phyloP scores from a whole-genome alignment of 257 asterid genomes.

The Eucommia ulmoides region DNA sequence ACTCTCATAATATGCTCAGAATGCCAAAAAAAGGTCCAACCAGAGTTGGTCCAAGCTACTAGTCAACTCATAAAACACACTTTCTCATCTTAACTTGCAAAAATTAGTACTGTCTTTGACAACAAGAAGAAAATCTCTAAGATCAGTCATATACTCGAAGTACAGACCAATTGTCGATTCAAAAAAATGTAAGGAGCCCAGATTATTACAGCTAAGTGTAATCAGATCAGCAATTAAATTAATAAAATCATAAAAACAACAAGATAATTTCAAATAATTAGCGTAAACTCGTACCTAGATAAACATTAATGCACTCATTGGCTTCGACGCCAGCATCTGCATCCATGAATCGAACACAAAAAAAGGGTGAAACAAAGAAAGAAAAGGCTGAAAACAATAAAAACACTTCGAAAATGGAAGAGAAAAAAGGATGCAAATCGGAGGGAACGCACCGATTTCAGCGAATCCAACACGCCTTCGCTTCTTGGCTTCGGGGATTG shows the following conservation, averaged over 20 bases:
- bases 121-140: too few relatives aligned
- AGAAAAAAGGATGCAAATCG: slow-evolving; percentile 5
- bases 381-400: neutral
- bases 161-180: too few relatives aligned
- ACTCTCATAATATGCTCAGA: too few relatives aligned
- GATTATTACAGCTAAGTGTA: neutral
- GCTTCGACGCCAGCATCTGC: slow-evolving; percentile 80
- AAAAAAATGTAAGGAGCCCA: neutral
- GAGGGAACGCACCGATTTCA: slow-evolving; percentile 32
- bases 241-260: neutral
- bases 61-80: too few relatives aligned
- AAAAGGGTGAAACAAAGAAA: neutral
- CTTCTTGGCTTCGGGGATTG: slow-evolving; percentile 34
- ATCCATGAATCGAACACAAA: slow-evolving; percentile 2
- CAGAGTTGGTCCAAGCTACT: too few relatives aligned
- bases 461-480: slow-evolving; percentile 69
- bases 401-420: neutral
- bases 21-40: too few relatives aligned
- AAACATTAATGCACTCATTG: slow-evolving; percentile 59
- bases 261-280: neutral
- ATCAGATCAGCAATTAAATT: neutral
- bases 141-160: too few relatives aligned
- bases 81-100: too few relatives aligned
- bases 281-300: slow-evolving; percentile 40
- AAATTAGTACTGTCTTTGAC: too few relatives aligned